Conservation (phyloP, 768 basidiomycete species). For the Coprinellus micaceus region DNA sequence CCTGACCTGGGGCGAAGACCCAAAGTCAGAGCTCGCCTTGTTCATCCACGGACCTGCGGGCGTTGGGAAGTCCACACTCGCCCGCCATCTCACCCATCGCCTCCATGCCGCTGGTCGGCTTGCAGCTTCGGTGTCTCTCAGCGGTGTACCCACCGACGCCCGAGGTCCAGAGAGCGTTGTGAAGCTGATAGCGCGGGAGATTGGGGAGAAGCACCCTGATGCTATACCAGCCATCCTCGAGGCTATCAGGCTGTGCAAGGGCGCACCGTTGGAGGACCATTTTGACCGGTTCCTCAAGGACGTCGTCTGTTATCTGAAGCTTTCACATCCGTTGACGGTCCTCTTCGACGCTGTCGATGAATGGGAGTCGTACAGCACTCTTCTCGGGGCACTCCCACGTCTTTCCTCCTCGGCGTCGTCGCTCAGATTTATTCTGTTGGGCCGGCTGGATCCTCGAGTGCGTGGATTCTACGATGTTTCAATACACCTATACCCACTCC, state of each 20-base stretch:
- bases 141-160: background rate
- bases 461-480: background rate
- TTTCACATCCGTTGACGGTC: background rate
- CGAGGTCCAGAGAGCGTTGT: slow-evolving; percentile 2
- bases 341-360: no score
- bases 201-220: slow-evolving; percentile 4
- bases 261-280: background rate
- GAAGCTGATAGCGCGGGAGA: slow-evolving; percentile 8
- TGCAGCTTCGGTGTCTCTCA: no score
- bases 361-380: background rate
- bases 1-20: no score
- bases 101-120: no score
- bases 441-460: background rate
- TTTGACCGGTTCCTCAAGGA: background rate
- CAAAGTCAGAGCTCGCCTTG: background rate
- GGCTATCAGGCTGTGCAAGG: background rate
- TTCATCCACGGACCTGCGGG: slow-evolving; percentile 10
- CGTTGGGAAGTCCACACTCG: no score
- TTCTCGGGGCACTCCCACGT: slow-evolving; percentile 1
- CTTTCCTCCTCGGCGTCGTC: background rate
- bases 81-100: no score
- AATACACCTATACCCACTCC: background rate
- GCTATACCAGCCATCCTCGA: no score
- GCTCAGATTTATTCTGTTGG: slow-evolving; percentile 9
- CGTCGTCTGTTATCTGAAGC: background rate